Conservation (phyloP, 1,139 yeast species). For the Geotrichum klebahnii region DNA sequence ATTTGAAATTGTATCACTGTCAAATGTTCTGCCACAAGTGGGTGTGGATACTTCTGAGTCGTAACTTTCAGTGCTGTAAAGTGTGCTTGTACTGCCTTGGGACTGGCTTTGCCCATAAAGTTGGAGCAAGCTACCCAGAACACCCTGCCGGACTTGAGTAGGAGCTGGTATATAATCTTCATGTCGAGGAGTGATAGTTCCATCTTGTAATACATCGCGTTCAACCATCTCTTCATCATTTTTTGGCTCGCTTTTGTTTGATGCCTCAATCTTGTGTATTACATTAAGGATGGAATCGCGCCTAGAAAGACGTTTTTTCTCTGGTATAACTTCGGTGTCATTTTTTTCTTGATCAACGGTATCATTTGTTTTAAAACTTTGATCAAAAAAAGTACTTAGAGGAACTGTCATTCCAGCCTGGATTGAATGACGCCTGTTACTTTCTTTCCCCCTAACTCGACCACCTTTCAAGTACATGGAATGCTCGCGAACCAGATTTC, state of each 20-base stretch:
- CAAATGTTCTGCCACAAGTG: no score
- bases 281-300: neutral
- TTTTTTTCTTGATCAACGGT: neutral
- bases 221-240: neutral
- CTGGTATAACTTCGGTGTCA: neutral
- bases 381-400: constrained; percentile 7
- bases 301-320: neutral
- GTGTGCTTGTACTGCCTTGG: neutral
- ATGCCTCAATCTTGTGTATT: neutral
- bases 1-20: neutral
- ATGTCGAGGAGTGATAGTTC: constrained; percentile 3
- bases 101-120: constrained; percentile 47
- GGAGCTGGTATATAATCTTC: constrained; percentile 67
- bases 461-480: constrained; percentile 1
- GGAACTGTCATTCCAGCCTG: constrained; percentile 4
- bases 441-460: neutral
- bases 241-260: neutral
- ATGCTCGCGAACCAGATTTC: constrained; percentile 6
- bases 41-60: no score
- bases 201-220: neutral
- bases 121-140: constrained; percentile 67
- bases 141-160: constrained; percentile 72
- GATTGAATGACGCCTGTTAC: neutral
- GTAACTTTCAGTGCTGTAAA: no score
- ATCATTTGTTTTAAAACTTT: neutral